Percentiles rank a stretch among this genome's conserved stretches.
phyloP scores from a whole-genome alignment of 306 rosid species.

The Glycine tomentella region DNA sequence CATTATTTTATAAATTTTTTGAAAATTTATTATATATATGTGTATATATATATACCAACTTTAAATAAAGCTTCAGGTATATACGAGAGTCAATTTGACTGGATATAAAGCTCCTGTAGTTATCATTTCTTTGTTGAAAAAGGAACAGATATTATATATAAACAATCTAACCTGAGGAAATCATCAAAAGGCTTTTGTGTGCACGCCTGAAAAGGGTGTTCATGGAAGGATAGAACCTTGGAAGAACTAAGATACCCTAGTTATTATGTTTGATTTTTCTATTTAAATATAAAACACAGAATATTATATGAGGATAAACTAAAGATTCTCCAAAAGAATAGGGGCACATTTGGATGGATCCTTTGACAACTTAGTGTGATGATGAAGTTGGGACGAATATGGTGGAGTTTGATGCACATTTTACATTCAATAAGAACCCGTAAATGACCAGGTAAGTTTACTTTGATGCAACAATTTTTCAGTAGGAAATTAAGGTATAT shows the following conservation, averaged over 20 bases:
- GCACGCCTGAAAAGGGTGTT: constrained; percentile 44
- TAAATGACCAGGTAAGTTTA: constrained; percentile 27
- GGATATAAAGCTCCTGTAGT: constrained; percentile 26
- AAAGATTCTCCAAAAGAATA: constrained; percentile 50
- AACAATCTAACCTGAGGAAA: constrained; percentile 36
- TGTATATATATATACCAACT: not conserved
- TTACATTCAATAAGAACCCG: constrained; percentile 29
- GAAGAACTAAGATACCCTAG: constrained; percentile 32
- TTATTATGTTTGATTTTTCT: constrained; percentile 24
- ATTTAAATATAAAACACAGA: not conserved
- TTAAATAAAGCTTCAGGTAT: constrained; percentile 30
- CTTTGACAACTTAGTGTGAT: constrained; percentile 37
- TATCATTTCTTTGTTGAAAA: constrained; percentile 42
- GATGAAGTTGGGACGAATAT: constrained; percentile 31
- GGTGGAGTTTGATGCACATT: constrained; percentile 40
- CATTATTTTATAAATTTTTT: not conserved
- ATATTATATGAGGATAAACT: constrained; percentile 25
- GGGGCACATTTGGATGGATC: constrained; percentile 40
- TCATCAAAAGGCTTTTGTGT: constrained; percentile 26
- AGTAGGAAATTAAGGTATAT: constrained; percentile 8
- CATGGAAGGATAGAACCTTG: constrained; percentile 45
- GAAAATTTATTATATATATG: no score
- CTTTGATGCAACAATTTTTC: not conserved
- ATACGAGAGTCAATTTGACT: constrained; percentile 2
- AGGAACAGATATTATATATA: constrained; percentile 4